Percentiles rank a stretch among this genome's conserved stretches.
Evolutionary conservation across 2,329 filamentous ascomycete genomes (phyloP).

Genomic region (Aspergillus sp.): DNA sequence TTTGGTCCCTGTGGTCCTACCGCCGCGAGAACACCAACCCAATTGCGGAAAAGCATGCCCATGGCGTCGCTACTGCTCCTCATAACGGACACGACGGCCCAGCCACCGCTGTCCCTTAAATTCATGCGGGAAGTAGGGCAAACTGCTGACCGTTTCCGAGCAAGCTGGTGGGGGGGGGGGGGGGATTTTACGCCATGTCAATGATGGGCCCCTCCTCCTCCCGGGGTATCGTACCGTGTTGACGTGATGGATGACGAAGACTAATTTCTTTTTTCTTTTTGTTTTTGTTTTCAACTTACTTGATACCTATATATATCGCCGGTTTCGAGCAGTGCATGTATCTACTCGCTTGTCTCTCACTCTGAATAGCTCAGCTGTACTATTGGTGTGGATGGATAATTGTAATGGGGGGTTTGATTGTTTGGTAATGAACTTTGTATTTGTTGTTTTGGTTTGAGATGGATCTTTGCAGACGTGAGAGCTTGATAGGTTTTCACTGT

Average conservation of each 20-base stretch:
- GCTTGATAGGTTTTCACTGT: too few species aligned
- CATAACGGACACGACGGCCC: constrained; percentile 5
- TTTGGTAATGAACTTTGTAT: too few species aligned
- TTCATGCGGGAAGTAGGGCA: neutral
- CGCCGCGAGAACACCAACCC: constrained; percentile 20
- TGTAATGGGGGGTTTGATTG: too few species aligned
- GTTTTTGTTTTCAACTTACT: neutral
- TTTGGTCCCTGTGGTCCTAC: constrained; percentile 35
- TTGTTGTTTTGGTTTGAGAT: too few species aligned
- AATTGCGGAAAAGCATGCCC: neutral
- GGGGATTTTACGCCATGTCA: too few species aligned
- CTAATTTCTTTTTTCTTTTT: neutral
- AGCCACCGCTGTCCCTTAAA: constrained; percentile 3
- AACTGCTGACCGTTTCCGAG: neutral
- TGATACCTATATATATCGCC: neutral
- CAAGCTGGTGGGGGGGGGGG: too few species aligned
- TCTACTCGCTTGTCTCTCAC: neutral
- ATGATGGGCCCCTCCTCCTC: too few species aligned
- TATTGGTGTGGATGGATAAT: neutral
- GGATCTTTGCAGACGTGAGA: too few species aligned
- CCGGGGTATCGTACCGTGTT: neutral
- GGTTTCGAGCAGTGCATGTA: neutral
- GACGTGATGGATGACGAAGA: neutral
- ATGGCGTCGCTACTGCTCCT: neutral
- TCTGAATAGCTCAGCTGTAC: neutral